Evolutionary conservation across 148 eudicot species (phyloP), one percentile per base, ranked within the genome.

Genomic region (Cornus florida): DNA sequence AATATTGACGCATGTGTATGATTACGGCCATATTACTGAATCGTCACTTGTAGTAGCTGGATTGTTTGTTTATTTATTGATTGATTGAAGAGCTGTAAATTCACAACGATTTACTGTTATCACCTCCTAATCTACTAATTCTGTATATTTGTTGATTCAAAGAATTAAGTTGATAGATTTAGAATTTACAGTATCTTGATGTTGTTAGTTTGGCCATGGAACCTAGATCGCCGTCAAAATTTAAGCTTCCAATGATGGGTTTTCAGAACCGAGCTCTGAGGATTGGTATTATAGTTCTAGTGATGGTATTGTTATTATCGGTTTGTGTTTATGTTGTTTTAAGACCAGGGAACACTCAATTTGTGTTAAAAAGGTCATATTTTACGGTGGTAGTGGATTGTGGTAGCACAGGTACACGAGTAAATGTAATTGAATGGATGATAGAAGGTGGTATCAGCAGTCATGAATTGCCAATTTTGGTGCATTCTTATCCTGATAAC

Each of bases 331-430:
- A 70, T 84, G 78, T 83, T 17, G 75, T 81, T 69, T 75, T 81
- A n/a, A 65, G 76, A 56, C 12, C 80, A 35, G 68, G 72, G 62
- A 73, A 73, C 20, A 48, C 59, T 46, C 31, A 24, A 41, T 74
- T 20, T 60, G 73, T 72, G 16, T 50, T 70, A n/a, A 74, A 74
- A 38, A 86, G 50, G 32, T 65, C 85, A 38, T 89, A 84, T 83
- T 94, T 83, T 80, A 88, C 92, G n/a, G 97, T 92, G 70, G 93
- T 94, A 53, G 86, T 94, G 68, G 97, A 94, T 85, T 94, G 98
- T 84, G 98, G 97, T 75, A 94, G 98, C 80, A 92, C 93, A 7
- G 97, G 98, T 8, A 92, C 97, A 4, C 89, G 98, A 67, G 93
- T 94, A 59, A 92, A 86, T 85, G 94, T 92, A 56, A 89, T 84